Conservation (phyloP, 1,284 basidiomycete species). For the Cystobasidium sp. region DNA sequence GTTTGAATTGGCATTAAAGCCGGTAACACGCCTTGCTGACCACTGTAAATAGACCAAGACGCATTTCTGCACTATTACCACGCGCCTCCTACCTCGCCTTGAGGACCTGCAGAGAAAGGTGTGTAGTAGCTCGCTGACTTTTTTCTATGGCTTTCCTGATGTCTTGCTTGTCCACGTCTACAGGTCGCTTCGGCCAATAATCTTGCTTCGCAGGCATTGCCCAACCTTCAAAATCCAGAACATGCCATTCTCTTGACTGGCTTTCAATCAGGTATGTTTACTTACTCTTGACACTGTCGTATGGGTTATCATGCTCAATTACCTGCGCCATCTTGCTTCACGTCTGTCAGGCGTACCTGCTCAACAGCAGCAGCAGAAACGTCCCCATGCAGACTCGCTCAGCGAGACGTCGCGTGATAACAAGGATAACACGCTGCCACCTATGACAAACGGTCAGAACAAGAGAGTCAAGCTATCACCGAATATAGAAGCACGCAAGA, state of each 20-base stretch:
- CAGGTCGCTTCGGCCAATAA: constrained; percentile 24
- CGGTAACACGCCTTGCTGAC: background rate
- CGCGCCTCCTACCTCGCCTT: constrained; percentile 34
- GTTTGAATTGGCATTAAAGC: background rate
- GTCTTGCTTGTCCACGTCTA: background rate
- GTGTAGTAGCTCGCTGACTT: too few species aligned
- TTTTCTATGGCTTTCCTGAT: background rate
- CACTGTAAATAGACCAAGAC: background rate
- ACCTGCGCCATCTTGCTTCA: background rate
- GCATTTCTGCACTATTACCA: constrained; percentile 42
- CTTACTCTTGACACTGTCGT: background rate
- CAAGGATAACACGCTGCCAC: background rate
- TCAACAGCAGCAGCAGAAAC: background rate
- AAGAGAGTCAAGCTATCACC: constrained; percentile 39
- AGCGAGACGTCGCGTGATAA: background rate
- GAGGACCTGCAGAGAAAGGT: constrained; percentile 42
- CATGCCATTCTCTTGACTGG: constrained; percentile 43
- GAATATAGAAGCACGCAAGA: background rate
- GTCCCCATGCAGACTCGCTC: constrained; percentile 18
- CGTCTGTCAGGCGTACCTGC: background rate
- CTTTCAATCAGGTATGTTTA: constrained; percentile 23
- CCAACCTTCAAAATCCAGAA: constrained; percentile 40
- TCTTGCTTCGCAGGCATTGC: constrained; percentile 26
- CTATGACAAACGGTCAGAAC: background rate
- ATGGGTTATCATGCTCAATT: background rate